phyloP scores from a whole-genome alignment of 2,329 filamentous ascomycete genomes.

The Leptoxyphium fumago region DNA sequence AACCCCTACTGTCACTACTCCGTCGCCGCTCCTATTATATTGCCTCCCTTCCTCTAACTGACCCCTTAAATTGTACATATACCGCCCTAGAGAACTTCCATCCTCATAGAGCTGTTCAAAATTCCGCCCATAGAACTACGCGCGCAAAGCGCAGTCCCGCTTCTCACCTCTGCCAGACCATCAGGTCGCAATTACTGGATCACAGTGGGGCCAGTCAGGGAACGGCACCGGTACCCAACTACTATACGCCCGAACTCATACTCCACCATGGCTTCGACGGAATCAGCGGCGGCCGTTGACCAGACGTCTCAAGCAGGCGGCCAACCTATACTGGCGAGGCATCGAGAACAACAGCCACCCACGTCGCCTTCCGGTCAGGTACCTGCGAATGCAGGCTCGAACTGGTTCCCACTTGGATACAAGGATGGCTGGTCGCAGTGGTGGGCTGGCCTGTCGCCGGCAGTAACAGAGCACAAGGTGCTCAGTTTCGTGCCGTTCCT shows the following conservation, averaged over 20 bases:
- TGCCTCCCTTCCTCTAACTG: no score
- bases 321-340: conserved; percentile 20
- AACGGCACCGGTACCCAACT: no score
- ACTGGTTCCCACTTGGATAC: conserved; percentile 68
- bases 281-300: conserved; percentile 5
- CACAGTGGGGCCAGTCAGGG: no score
- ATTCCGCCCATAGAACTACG: background rate
- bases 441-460: conserved; percentile 78
- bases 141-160: conserved; percentile 1
- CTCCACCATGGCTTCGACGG: conserved; percentile 20
- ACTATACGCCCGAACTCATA: background rate
- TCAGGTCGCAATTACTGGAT: background rate
- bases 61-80: no score
- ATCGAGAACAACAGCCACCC: conserved; percentile 15
- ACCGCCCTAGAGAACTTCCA: no score
- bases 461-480: conserved; percentile 74
- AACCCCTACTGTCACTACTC: no score
- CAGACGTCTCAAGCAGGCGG: conserved; percentile 8
- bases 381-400: conserved; percentile 4
- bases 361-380: conserved; percentile 3
- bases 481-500: conserved; percentile 76
- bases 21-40: no score
- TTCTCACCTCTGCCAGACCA: conserved; percentile 2
- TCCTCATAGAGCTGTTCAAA: background rate
- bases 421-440: conserved; percentile 87